Base-by-base conservation (phyloP, 345 rosid genomes). In the Lepidium aucheri region DNA sequence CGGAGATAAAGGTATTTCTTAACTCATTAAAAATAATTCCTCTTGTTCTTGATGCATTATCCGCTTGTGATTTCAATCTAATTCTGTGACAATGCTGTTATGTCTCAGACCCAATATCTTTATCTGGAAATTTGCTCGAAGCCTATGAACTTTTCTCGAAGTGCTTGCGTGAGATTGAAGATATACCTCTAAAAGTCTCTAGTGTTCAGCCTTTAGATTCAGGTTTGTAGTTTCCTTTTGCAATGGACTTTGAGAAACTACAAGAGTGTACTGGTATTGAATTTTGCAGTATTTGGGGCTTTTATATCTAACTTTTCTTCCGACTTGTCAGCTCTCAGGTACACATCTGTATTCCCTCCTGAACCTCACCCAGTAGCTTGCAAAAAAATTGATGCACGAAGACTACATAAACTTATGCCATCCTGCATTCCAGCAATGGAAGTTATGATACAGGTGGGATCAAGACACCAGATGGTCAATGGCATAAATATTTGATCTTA, bases 311-410 rank as follows among this genome's bases (percentile, higher is more conserved):
- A 35, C 35, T 20, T 40, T 65, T 39, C 50, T 77, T 40, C 49
- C 71, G 41, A 53, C 44, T 70, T 76, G 13, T 30, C 89, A 93
- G 98, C 98, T 70, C 85, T 90, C 79, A 86, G 97, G 84, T 79
- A 49, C 72, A 85, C 96, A 35, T 85, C 94, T 45, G 97, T 90
- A 68, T 90, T 84, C 76, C 98, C 97, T 68, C 97, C 97, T 22
- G 88, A 81, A 65, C 90, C 98, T 62, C 97, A 93, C 72, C 91
- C 91, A 5, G 60, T 93, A 68, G 92, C 90, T 53, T 69, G 43
- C 45, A 84, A 77, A 68, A 84, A 78, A 60, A 70, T 63, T 52
- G 64, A 65, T 58, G 57, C 54, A 39, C 75, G 80, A 59, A 90
- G 79, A 80, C 67, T 79, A 20, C 74, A 65, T 12, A 84, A 81